phyloP scores from a whole-genome alignment of 2,329 filamentous ascomycete genomes.

The Penicillium sumatraense region DNA sequence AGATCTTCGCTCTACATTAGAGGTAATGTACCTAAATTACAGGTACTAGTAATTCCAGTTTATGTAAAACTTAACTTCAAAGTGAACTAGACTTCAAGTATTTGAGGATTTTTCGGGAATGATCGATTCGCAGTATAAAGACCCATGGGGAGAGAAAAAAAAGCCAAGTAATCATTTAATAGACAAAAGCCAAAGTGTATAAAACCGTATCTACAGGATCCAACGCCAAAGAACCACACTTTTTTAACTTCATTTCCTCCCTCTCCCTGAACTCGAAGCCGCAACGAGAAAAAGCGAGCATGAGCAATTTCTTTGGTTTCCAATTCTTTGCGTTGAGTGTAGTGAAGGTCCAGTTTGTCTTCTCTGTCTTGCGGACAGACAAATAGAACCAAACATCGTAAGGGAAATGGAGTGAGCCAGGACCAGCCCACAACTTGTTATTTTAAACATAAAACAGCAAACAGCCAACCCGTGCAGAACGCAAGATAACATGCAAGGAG shows the following conservation, averaged over 20 bases:
- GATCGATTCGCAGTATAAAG: too few relatives aligned
- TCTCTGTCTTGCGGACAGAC: background rate
- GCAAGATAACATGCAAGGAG: constrained; percentile 15
- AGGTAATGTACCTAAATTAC: too few relatives aligned
- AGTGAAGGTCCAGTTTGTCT: background rate
- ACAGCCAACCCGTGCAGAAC: constrained; percentile 22
- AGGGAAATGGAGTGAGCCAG: constrained; percentile 1
- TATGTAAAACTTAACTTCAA: too few relatives aligned
- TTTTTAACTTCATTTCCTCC: constrained; percentile 25
- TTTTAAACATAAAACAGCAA: constrained; percentile 36
- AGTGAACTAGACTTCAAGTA: too few relatives aligned
- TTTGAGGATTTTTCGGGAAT: too few relatives aligned
- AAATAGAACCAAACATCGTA: too few relatives aligned
- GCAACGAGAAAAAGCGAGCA: constrained; percentile 15
- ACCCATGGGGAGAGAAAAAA: constrained; percentile 6
- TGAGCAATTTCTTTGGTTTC: background rate
- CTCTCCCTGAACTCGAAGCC: constrained; percentile 8
- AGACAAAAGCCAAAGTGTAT: constrained; percentile 26
- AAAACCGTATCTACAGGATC: constrained; percentile 33
- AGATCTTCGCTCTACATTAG: too few relatives aligned
- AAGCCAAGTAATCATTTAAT: constrained; percentile 13
- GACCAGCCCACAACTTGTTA: constrained; percentile 1
- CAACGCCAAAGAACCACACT: constrained; percentile 29
- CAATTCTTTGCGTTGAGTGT: too few relatives aligned
- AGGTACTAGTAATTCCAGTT: too few relatives aligned